Evolutionary conservation across 2,329 filamentous ascomycete genomes (phyloP).

Genomic region (Ophiosphaerella narmari): DNA sequence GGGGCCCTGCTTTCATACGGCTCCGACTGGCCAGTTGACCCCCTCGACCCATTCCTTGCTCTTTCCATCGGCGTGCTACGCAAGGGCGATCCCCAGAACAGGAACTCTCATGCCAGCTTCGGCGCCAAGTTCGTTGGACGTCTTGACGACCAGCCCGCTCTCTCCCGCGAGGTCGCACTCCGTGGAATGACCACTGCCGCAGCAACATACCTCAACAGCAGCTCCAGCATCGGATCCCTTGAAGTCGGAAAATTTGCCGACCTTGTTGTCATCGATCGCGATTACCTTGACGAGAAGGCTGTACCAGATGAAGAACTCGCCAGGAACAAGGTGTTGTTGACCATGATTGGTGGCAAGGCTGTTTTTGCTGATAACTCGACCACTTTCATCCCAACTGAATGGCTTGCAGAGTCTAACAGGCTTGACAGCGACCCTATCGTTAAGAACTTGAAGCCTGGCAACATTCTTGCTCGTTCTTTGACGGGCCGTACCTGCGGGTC

Average conservation of each 20-base stretch:
- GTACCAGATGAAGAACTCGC: conserved; percentile 2
- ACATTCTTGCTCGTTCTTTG: conserved; percentile 3
- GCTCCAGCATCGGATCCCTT: conserved; percentile 2
- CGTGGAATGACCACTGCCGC: conserved; percentile 3
- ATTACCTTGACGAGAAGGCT: conserved; percentile 2
- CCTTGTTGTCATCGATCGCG: conserved; percentile 1
- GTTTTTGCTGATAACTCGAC: conserved; percentile 3
- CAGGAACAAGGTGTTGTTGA: conserved; percentile 3
- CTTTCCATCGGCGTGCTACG: conserved; percentile 3
- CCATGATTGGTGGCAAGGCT: conserved; percentile 5
- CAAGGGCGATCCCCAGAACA: conserved; percentile 3
- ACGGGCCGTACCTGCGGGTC: conserved; percentile 5
- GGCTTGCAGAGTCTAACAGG: conserved; percentile 2
- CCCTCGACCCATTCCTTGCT: conserved; percentile 4
- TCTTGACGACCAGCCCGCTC: conserved; percentile 1
- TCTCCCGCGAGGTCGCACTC: conserved; percentile 4
- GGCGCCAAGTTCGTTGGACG: conserved; percentile 2
- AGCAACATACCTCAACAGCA: conserved; percentile 3
- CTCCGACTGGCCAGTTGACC: conserved; percentile 5
- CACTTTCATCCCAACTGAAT: conserved; percentile 2
- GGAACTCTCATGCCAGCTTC: conserved; percentile 3
- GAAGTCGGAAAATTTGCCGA: conserved; percentile 5
- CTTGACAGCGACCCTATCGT: conserved; percentile 2
- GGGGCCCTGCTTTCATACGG: conserved; percentile 3
- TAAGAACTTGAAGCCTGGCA: conserved; percentile 4